phyloP scores from a whole-genome alignment of 495 filamentous ascomycete species.

The Chaetomium fimeti region DNA sequence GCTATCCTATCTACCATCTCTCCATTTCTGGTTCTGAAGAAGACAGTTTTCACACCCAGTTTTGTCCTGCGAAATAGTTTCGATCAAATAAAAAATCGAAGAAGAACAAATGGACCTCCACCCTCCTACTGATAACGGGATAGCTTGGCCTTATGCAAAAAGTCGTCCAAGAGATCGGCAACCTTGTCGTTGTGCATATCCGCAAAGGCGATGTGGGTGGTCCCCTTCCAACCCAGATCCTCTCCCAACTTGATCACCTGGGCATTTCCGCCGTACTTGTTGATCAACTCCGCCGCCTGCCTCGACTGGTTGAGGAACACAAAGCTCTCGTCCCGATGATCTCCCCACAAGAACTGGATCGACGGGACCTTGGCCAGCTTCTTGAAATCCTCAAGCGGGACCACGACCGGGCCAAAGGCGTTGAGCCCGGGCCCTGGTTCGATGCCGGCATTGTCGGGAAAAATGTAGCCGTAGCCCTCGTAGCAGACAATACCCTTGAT shows the following conservation, averaged over 20 bases:
- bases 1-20: too few species aligned
- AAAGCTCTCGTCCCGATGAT: constrained; percentile 41
- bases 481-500: constrained; percentile 52
- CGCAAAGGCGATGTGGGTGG: constrained; percentile 47
- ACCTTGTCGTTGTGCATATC: constrained; percentile 49
- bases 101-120: too few species aligned
- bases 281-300: constrained; percentile 41
- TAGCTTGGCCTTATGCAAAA: constrained; percentile 38
- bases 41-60: too few species aligned
- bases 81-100: too few species aligned
- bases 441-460: constrained; percentile 43
- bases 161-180: constrained; percentile 41
- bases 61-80: too few species aligned
- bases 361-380: constrained; percentile 41
- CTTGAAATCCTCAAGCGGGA: constrained; percentile 48
- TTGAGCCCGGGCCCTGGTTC: constrained; percentile 25
- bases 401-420: constrained; percentile 36
- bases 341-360: constrained; percentile 52
- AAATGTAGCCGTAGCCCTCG: constrained; percentile 48
- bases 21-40: too few species aligned
- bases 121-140: constrained; percentile 35
- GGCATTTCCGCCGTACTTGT: constrained; percentile 49
- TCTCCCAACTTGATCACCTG: constrained; percentile 42
- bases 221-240: constrained; percentile 44
- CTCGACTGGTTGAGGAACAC: constrained; percentile 30